Conservation (phyloP, 176 grass and related monocot species). For the Avena sativa region DNA sequence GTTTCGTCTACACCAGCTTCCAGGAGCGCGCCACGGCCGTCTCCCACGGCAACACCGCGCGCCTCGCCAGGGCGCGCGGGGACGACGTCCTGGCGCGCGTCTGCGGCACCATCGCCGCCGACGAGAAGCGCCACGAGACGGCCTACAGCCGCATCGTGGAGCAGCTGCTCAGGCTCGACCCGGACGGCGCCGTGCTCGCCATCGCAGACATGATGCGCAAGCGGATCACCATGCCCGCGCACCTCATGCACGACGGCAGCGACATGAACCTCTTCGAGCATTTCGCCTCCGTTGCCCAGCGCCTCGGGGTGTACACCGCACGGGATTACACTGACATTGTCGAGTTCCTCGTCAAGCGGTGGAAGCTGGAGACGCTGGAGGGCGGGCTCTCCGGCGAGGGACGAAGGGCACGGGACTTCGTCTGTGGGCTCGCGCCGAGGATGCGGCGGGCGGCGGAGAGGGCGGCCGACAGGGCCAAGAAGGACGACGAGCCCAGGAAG, state of each 20-base stretch:
- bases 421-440: slow-evolving; percentile 70
- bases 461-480: slow-evolving; percentile 66
- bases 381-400: slow-evolving; percentile 71
- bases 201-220: slow-evolving; percentile 98
- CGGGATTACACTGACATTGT: slow-evolving; percentile 87
- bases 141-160: slow-evolving; percentile 86
- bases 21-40: slow-evolving; percentile 91
- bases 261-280: slow-evolving; percentile 79
- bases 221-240: slow-evolving; percentile 97
- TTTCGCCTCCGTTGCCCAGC: slow-evolving; percentile 78
- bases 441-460: slow-evolving; percentile 78
- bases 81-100: slow-evolving; percentile 74
- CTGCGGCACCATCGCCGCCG: slow-evolving; percentile 88
- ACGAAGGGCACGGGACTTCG: slow-evolving; percentile 74
- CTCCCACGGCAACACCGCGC: slow-evolving; percentile 93
- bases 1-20: slow-evolving; percentile 98
- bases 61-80: slow-evolving; percentile 64
- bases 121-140: slow-evolving; percentile 98
- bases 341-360: slow-evolving; percentile 78
- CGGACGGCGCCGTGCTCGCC: slow-evolving; percentile 77
- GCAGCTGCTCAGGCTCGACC: slow-evolving; percentile 80
- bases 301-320: slow-evolving; percentile 79
- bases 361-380: slow-evolving; percentile 75
- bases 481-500: slow-evolving; percentile 54
- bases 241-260: slow-evolving; percentile 93